Conservation (phyloP, 768 basidiomycete species). For the Suillus alpinus region DNA sequence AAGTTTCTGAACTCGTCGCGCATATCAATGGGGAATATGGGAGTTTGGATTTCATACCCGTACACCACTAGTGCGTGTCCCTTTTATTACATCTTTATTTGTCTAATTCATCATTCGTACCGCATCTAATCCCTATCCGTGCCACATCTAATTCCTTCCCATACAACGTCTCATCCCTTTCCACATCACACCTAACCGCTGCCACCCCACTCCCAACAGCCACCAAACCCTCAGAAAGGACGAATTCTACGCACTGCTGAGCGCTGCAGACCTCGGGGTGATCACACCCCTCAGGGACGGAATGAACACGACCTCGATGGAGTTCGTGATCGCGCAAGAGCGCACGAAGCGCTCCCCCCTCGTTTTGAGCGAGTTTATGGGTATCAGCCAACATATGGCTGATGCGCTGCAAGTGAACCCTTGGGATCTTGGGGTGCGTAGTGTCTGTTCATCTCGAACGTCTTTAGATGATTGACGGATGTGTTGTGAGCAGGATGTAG, state of each 20-base stretch:
- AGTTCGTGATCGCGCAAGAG: constrained; percentile 90
- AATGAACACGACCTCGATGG: constrained; percentile 98
- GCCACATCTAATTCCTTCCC: too few species aligned
- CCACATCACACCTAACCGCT: too few species aligned
- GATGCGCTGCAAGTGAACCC: constrained; percentile 92
- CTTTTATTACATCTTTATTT: neutral
- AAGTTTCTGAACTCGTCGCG: constrained; percentile 90
- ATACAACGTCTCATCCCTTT: neutral
- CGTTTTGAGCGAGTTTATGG: constrained; percentile 97
- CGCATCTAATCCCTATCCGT: neutral
- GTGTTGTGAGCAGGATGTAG: neutral
- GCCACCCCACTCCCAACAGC: constrained; percentile 39
- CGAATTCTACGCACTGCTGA: constrained; percentile 94
- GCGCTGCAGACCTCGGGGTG: constrained; percentile 90
- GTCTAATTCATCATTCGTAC: neutral
- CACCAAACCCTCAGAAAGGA: constrained; percentile 97
- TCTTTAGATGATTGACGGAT: neutral
- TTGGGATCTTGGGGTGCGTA: constrained; percentile 84
- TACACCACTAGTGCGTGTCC: constrained; percentile 89
- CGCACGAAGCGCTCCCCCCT: constrained; percentile 80
- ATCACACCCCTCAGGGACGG: constrained; percentile 96
- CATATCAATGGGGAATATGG: constrained; percentile 97
- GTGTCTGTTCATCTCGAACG: neutral
- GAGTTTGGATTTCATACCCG: constrained; percentile 90
- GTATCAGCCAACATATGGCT: constrained; percentile 88